These are phyloP conservation scores for Epichloe sp. DNA, from an alignment of 2,329 filamentous ascomycete genomes.

Conservation along the genomic window DNA sequence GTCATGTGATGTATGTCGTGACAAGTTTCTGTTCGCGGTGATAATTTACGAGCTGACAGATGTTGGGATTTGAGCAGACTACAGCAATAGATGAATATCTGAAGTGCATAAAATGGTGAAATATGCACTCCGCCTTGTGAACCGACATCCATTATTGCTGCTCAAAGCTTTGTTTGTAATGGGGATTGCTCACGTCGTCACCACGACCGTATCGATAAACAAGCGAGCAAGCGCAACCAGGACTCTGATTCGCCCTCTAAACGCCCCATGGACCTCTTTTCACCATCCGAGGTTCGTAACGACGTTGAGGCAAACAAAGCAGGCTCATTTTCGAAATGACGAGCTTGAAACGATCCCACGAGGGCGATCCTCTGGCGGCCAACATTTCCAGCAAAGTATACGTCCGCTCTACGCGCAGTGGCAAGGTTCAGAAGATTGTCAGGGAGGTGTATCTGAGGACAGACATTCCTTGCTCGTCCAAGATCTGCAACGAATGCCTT, in stretches of 20 bases:
- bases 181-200: neutral
- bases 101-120: too few species aligned
- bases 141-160: too few species aligned
- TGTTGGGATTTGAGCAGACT: too few species aligned
- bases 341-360: constrained; percentile 47
- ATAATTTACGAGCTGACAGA: too few species aligned
- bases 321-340: constrained; percentile 35
- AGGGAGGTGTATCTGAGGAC: constrained; percentile 89
- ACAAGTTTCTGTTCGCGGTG: too few species aligned
- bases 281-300: constrained; percentile 4
- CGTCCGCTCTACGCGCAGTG: constrained; percentile 84
- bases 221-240: constrained; percentile 14
- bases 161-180: too few species aligned
- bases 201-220: constrained; percentile 18
- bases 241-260: constrained; percentile 11
- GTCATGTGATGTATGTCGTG: too few species aligned
- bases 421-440: constrained; percentile 98
- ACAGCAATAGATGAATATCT: too few species aligned
- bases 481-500: constrained; percentile 67
- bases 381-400: constrained; percentile 94
- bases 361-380: constrained; percentile 40
- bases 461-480: constrained; percentile 94
- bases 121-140: too few species aligned
- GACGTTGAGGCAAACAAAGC: constrained; percentile 1
- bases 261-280: constrained; percentile 9